These are phyloP conservation scores for Erythrophleum ivorense DNA, from an alignment of 331 rosid genomes.

Conservation along the genomic window DNA sequence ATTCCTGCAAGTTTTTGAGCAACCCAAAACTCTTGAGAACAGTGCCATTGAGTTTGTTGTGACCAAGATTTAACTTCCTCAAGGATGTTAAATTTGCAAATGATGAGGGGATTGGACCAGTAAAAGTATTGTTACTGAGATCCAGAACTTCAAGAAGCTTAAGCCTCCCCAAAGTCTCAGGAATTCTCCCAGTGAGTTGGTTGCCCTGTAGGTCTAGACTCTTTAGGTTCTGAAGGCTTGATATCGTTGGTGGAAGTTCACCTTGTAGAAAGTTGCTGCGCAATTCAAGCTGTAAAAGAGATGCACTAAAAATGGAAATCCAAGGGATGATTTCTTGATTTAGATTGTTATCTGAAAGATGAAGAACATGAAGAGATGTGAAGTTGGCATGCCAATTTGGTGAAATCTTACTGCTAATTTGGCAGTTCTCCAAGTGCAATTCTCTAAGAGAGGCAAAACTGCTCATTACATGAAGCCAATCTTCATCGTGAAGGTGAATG, in stretches of 20 bases:
- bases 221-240: background rate
- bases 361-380: constrained; percentile 43
- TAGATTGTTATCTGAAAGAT: constrained; percentile 46
- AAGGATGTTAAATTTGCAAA: constrained; percentile 21
- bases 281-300: background rate
- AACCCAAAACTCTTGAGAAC: background rate
- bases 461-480: constrained; percentile 33
- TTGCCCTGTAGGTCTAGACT: background rate
- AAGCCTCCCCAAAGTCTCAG: background rate
- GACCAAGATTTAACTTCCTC: background rate
- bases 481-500: background rate
- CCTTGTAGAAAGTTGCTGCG: background rate
- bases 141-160: constrained; percentile 33
- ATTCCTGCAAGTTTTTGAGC: background rate
- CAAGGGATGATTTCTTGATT: constrained; percentile 36
- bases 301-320: constrained; percentile 28
- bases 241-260: background rate
- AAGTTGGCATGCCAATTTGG: constrained; percentile 29
- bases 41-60: background rate
- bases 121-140: background rate
- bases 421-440: constrained; percentile 38
- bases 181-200: constrained; percentile 17
- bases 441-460: constrained; percentile 33
- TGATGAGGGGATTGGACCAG: constrained; percentile 13
- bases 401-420: constrained; percentile 17